Evolutionary conservation across 495 filamentous ascomycete genomes (phyloP), one percentile per base, ranked within the genome.

Genomic region (Penicillium lagena): DNA sequence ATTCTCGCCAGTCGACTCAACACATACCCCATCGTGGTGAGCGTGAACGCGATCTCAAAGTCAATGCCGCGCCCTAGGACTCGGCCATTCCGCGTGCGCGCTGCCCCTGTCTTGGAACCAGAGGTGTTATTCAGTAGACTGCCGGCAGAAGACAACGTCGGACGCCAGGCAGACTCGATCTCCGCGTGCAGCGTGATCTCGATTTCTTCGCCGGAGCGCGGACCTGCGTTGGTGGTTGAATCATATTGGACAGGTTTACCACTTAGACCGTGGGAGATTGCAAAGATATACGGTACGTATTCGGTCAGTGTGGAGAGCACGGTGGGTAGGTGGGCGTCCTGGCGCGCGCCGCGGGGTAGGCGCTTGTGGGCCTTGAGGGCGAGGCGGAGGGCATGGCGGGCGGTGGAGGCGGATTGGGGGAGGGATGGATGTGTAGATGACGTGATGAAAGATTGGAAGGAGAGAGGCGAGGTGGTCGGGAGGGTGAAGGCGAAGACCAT

Each of bases 401-500:
- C 75, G 11, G 86, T 89, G 35, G 87, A 86, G 2, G 86, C 80
- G 14, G 79, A 73, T 40, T 88, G 74, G 9, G 87, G 87, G 9
- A 96, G 77, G 1, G 90, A 90, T 7, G 90, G 89, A 58, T 95
- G 90, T 2, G 85, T 85, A 40, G 78, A 72, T 42, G 80, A 85
- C 42, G 59, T 70, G 55, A 90, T 80, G 66, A 73, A 82, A 13
- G 79, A 69, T 8, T 86, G 81, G 59, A 95, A 91, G 32, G 83
- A 83, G 52, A 90, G 79, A 35, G 80, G 73, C 2, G 87, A 93
- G 15, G 90, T 95, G 14, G 89, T 95, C 3, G 90, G 87, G 32
- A 95, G 78, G 29, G 74, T 70, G 55, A 90, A 94, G 13, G 83
- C 81, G 62, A 83, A 96, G 35, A 91, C 89, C 90, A 96, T 95